phyloP scores from a whole-genome alignment of 2,329 filamentous ascomycete species.

The Microdochium bolleyi region DNA sequence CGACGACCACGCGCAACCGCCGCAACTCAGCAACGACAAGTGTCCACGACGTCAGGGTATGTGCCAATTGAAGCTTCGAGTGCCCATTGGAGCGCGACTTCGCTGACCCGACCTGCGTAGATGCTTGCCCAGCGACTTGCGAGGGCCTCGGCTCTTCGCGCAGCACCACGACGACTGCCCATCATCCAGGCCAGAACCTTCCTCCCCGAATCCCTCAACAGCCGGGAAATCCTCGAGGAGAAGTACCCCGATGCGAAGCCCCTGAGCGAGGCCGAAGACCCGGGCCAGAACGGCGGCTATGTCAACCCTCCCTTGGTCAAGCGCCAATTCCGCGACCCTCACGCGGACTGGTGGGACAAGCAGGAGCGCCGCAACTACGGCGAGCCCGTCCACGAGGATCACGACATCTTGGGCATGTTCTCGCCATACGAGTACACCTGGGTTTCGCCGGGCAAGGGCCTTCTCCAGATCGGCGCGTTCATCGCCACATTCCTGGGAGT shows the following conservation, averaged over 20 bases:
- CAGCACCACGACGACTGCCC: conserved; percentile 40
- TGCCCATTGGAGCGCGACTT: too few species aligned
- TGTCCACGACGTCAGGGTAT: conserved; percentile 25
- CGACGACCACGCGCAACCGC: conserved; percentile 12
- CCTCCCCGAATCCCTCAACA: conserved; percentile 40
- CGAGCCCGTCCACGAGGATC: conserved; percentile 93
- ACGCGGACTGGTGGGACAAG: conserved; percentile 94
- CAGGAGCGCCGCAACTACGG: conserved; percentile 96
- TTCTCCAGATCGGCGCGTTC: conserved; percentile 62
- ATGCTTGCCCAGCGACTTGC: conserved; percentile 55
- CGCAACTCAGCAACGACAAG: conserved; percentile 22
- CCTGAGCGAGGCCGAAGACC: conserved; percentile 54
- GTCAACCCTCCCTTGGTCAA: conserved; percentile 74
- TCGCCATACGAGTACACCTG: conserved; percentile 85
- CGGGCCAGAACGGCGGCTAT: conserved; percentile 74
- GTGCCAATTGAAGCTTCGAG: conserved; percentile 8
- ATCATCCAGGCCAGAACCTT: conserved; percentile 50
- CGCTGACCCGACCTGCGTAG: conserved; percentile 21
- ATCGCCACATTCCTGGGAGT: conserved; percentile 55
- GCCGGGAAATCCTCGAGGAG: conserved; percentile 37
- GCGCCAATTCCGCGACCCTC: conserved; percentile 85
- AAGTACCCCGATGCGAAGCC: conserved; percentile 40
- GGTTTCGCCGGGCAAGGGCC: conserved; percentile 60
- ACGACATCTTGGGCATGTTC: conserved; percentile 87
- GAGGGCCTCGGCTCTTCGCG: conserved; percentile 39